Percentiles rank a stretch among this genome's conserved stretches.
phyloP scores from a whole-genome alignment of 164 flowering plant species.

The Aristolochia fimbriata region DNA sequence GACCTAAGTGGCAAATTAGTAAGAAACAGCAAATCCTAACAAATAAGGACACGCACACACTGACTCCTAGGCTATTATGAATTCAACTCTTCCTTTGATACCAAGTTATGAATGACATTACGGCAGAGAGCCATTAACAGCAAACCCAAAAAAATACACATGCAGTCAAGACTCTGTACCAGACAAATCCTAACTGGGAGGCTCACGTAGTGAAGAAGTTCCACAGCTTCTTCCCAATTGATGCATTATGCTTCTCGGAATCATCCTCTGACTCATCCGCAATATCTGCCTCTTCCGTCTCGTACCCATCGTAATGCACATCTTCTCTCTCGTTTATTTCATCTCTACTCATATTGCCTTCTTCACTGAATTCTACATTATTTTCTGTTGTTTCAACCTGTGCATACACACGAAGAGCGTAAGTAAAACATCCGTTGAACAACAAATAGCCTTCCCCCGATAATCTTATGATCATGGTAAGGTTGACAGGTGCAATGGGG shows the following conservation, averaged over 20 bases:
- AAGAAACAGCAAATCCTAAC: too few species aligned
- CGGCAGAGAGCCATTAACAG: too few species aligned
- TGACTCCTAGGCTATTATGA: too few species aligned
- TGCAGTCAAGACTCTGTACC: conserved; percentile 1
- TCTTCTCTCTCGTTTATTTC: conserved; percentile 26
- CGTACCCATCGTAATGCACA: conserved; percentile 25
- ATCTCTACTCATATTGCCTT: neutral
- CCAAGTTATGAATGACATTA: too few species aligned
- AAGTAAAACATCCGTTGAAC: neutral
- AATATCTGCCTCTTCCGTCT: conserved; percentile 17
- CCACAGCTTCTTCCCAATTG: conserved; percentile 72
- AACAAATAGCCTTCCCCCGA: neutral
- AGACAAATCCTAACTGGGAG: neutral
- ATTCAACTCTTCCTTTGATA: too few species aligned
- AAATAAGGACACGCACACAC: too few species aligned
- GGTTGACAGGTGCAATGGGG: neutral
- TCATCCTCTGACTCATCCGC: conserved; percentile 19
- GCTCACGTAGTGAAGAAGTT: conserved; percentile 67
- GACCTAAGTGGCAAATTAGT: too few species aligned
- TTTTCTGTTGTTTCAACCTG: conserved; percentile 18
- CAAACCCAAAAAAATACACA: too few species aligned
- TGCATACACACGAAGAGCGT: neutral
- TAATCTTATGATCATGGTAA: neutral
- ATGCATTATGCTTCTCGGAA: conserved; percentile 35
- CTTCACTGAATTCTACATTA: conserved; percentile 21